Evolutionary conservation across 1,284 basidiomycete genomes (phyloP).

Genomic region (Porodaedalea pini): DNA sequence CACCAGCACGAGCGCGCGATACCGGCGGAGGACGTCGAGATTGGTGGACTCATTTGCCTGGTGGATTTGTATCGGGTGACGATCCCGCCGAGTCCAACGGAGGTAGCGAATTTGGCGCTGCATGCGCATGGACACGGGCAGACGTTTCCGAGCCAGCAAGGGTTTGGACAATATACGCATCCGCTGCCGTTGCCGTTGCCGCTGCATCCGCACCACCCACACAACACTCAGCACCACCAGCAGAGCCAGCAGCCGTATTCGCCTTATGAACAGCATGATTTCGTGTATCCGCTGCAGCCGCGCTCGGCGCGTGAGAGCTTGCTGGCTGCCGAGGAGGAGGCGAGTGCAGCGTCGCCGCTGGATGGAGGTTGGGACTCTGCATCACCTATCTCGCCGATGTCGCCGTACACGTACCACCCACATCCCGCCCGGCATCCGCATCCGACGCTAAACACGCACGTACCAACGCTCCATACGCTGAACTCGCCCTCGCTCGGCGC

Average conservation of each 20-base stretch:
- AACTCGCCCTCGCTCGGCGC: neutral
- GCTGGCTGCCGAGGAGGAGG: neutral
- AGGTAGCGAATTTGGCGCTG: conserved; percentile 11
- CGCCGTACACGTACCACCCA: conserved; percentile 4
- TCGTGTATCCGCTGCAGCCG: neutral
- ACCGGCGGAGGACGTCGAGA: conserved; percentile 40
- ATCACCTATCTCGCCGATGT: conserved; percentile 12
- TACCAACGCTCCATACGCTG: neutral
- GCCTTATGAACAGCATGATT: conserved; percentile 1
- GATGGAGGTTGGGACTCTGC: conserved; percentile 14
- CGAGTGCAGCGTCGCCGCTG: neutral
- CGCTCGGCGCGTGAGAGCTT: neutral
- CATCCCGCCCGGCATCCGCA: neutral
- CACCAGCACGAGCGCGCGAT: conserved; percentile 42
- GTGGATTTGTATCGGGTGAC: conserved; percentile 27
- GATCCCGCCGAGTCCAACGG: conserved; percentile 17
- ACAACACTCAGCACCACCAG: neutral
- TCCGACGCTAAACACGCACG: neutral
- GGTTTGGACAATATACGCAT: no score
- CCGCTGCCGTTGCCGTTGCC: neutral
- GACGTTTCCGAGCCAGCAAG: neutral
- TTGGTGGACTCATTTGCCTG: conserved; percentile 29
- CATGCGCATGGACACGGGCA: neutral
- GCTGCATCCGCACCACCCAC: neutral
- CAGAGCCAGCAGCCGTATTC: neutral